Evolutionary conservation across 1,284 basidiomycete species (phyloP), one percentile per base, ranked within the genome.

Genomic region (Rhodotorula sp.): DNA sequence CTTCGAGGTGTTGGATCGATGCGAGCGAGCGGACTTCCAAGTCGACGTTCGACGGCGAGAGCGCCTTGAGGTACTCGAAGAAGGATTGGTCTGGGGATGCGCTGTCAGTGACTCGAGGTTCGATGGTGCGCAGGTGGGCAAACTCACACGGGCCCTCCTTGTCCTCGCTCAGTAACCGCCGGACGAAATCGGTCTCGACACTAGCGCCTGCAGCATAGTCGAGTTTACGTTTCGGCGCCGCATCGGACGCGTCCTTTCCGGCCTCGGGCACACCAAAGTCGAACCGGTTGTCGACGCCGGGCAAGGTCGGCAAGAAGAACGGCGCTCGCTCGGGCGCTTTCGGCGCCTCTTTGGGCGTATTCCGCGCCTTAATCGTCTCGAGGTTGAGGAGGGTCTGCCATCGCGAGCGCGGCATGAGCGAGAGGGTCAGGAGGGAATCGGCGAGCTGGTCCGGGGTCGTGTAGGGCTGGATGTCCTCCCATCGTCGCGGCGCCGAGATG

Each of bases 331-430:
- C 94, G 5, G 93, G 93, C 52, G 90, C 91, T 83, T 98, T 97
- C 5, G 93, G 93, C 0, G 93, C 87, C 76, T 97, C 94, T 82
- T 91, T 95, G 14, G 97, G 95, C 85, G 96, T 97, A 81, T 99
- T 98, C 61, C 95, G 89, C 78, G 90, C 90, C 82, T 93, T 91
- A 78, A 99, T 98, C 51, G 93, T 89, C 77, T 99, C 97, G 49
- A 99, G 86, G 80, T 98, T 97, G 69, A 99, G 86, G 29, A 99
- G 83, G 0, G 97, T 96, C 82, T 97, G 92, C 97, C 97, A 99
- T 77, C 92, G 86, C 20, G 93, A 89, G 54, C 95, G 89, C 23
- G 97, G 96, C 65, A 99, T 87, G 39, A 95, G 85, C 6, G 94
- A 96, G 21, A 99, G 84, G 0, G 97, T 99, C 62, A 98, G 87